Conservation (phyloP, 495 filamentous ascomycete species). For the Penicillium bialowiezense region DNA sequence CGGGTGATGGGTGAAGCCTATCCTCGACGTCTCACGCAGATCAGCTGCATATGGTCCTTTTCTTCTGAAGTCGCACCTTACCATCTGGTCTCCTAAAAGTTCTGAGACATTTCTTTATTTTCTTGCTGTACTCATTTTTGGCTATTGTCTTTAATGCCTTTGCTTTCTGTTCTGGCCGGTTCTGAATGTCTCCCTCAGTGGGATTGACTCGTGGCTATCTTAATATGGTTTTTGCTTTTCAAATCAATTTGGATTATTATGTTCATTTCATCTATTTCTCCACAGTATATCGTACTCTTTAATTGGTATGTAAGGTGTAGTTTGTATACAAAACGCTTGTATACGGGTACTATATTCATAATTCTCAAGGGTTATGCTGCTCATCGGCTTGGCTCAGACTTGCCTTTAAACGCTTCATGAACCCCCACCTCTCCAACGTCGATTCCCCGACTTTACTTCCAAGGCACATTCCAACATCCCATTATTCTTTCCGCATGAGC, state of each 20-base stretch:
- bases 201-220: slow-evolving; percentile 56
- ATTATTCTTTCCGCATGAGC: slow-evolving; percentile 9
- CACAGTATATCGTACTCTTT: too few relatives aligned
- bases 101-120: slow-evolving; percentile 14
- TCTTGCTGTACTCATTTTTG: slow-evolving; percentile 20
- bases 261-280: too few relatives aligned
- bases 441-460: neutral
- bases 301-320: too few relatives aligned
- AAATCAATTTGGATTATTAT: slow-evolving; percentile 10
- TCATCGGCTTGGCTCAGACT: slow-evolving; percentile 59
- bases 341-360: too few relatives aligned
- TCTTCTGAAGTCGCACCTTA: slow-evolving; percentile 11
- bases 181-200: slow-evolving; percentile 53
- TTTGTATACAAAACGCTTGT: too few relatives aligned
- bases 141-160: slow-evolving; percentile 10
- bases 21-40: slow-evolving; percentile 28
- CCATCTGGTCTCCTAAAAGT: slow-evolving; percentile 21
- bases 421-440: slow-evolving; percentile 13
- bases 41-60: slow-evolving; percentile 13
- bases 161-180: slow-evolving; percentile 40
- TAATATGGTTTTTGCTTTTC: slow-evolving; percentile 15
- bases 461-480: neutral
- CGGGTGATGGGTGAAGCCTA: slow-evolving; percentile 31
- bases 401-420: slow-evolving; percentile 48
- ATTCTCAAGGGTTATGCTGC: too few relatives aligned